These are phyloP conservation scores for Emericellopsis cladophorae DNA, from an alignment of 2,329 filamentous ascomycete species.

Conservation along the genomic window DNA sequence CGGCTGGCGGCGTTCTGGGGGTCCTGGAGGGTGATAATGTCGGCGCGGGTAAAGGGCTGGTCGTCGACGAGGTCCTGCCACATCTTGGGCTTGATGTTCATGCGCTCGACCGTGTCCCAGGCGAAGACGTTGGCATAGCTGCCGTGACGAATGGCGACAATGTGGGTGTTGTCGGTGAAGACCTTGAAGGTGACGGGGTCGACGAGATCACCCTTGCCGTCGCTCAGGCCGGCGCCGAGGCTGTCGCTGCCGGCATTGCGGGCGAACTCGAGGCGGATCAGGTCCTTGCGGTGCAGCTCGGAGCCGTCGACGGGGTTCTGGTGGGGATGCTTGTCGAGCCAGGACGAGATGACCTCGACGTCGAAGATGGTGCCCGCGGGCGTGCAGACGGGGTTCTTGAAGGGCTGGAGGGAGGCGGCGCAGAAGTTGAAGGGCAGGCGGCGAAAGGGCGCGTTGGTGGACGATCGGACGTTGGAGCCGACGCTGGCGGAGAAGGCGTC, in stretches of 20 bases:
- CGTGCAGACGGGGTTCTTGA: constrained; percentile 89
- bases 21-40: constrained; percentile 94
- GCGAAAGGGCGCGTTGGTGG: constrained; percentile 49
- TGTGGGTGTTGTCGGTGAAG: constrained; percentile 95
- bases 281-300: constrained; percentile 64
- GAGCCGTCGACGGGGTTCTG: constrained; percentile 84
- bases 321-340: constrained; percentile 76
- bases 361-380: constrained; percentile 82
- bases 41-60: constrained; percentile 71
- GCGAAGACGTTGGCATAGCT: constrained; percentile 91
- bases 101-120: constrained; percentile 85
- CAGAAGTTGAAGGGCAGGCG: constrained; percentile 97
- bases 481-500: constrained; percentile 78
- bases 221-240: constrained; percentile 31
- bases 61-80: constrained; percentile 89
- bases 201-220: constrained; percentile 65
- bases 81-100: constrained; percentile 95
- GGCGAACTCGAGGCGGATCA: constrained; percentile 83
- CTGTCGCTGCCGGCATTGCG: constrained; percentile 66
- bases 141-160: constrained; percentile 71
- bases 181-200: constrained; percentile 97
- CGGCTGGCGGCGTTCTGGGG: constrained; percentile 77
- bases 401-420: constrained; percentile 89
- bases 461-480: constrained; percentile 50
- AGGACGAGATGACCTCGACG: constrained; percentile 82